Conservation (phyloP, 495 filamentous ascomycete genomes). For the Cetradonia linearis region DNA sequence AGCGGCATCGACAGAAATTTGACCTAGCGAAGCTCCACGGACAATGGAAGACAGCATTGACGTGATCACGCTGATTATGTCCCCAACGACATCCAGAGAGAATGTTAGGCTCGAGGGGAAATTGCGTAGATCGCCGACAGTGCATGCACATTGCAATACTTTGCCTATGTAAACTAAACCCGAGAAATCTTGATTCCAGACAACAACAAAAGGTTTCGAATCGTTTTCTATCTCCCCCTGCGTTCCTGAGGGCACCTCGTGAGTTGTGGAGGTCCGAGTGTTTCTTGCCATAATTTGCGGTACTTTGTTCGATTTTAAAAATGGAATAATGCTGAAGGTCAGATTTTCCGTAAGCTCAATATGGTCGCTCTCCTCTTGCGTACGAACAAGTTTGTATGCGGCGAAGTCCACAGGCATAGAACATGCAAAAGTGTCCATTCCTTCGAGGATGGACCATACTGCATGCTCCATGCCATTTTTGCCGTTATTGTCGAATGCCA, state of each 20-base stretch:
- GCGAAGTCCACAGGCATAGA: conserved; percentile 51
- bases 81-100: conserved; percentile 42
- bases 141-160: conserved; percentile 47
- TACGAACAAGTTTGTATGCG: conserved; percentile 62
- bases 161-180: conserved; percentile 65
- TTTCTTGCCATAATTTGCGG: not conserved
- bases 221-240: conserved; percentile 61
- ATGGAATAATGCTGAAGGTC: conserved; percentile 38
- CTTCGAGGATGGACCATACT: conserved; percentile 47
- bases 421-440: conserved; percentile 62
- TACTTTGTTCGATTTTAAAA: not conserved
- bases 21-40: conserved; percentile 25
- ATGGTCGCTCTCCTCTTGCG: conserved; percentile 72
- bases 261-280: not conserved
- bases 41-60: conserved; percentile 41
- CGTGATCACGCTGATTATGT: conserved; percentile 54
- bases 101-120: conserved; percentile 26
- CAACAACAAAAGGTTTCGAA: conserved; percentile 51
- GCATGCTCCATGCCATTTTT: conserved; percentile 42
- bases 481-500: conserved; percentile 36
- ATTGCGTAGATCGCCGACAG: conserved; percentile 35
- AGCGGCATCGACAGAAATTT: conserved; percentile 15
- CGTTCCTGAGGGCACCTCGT: conserved; percentile 45
- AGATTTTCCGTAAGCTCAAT: conserved; percentile 45
- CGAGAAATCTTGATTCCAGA: conserved; percentile 67